Base-by-base conservation (phyloP, 768 basidiomycete species). In the Mycena rebaudengoi region DNA sequence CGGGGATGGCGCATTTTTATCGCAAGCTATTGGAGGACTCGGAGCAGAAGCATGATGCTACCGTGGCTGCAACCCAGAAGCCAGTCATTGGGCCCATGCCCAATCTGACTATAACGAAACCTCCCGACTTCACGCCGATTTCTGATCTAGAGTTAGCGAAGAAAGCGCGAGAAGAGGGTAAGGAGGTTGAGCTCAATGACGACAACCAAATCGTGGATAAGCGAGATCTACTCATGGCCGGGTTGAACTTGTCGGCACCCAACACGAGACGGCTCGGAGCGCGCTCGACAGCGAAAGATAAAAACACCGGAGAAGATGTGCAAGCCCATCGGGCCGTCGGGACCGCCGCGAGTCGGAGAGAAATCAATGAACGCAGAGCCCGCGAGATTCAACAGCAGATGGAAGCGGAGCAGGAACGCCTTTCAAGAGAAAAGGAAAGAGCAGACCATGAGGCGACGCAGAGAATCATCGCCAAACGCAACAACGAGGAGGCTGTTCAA, bases 121-220 rank as follows among this genome's bases (percentile, higher is more conserved):
- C 91, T 13, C 79, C 84, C 40, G 83, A 92, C 64, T 80, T 88
- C 69, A 78, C 81, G 1, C 84, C 86, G 43, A 76, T 84, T 68
- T 88, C 92, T 35, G 95, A 97, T 75, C 70, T 86, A 28, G 90
- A 94, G 70, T 83, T 94, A 26, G 94, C 92, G 23, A 85, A 76
- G 43, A 69, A 85, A 43, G 94, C 95, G 16, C 82, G 83, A 67
- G 86, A 83, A 60, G 83, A 91, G 71, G 96, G 96, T 23, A 92
- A 92, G 74, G 83, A 88, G 12, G 90, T 99, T 32, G 97, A 98
- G 76, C 80, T 98, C 32, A 99, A 99, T 75, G 97, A 99, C 75
- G 96, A 98, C 70, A 96, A 96, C 70, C 94, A 96, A 74, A 96
- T 99, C 45, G 91, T 99, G 48, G 98, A 99, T 80, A 96, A 96